These are phyloP conservation scores for Amauroascus verrucosus DNA, from an alignment of 2,329 filamentous ascomycete species.

Conservation along the genomic window DNA sequence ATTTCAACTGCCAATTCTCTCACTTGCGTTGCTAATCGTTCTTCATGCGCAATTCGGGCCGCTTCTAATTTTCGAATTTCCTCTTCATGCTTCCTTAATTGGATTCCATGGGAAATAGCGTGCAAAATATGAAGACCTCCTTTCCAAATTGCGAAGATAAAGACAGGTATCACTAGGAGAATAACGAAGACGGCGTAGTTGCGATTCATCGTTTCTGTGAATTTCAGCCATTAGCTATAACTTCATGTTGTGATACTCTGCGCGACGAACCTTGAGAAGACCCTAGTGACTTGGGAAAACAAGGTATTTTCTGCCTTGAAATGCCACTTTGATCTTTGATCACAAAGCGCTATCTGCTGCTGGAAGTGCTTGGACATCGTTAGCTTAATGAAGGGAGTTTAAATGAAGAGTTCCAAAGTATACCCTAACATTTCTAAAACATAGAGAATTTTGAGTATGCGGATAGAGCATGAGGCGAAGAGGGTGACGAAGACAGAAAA, in stretches of 20 bases:
- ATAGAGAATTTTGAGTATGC: too few relatives aligned
- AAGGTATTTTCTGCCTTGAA: not conserved
- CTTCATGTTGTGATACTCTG: not conserved
- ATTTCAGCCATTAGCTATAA: not conserved
- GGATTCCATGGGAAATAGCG: slow-evolving; percentile 7
- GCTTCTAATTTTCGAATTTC: slow-evolving; percentile 19
- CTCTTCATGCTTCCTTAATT: slow-evolving; percentile 16
- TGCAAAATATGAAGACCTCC: slow-evolving; percentile 17
- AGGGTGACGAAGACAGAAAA: not conserved
- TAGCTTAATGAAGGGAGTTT: not conserved
- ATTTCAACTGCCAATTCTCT: not conserved
- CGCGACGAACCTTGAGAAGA: not conserved
- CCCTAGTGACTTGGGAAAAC: not conserved
- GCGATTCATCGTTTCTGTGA: slow-evolving; percentile 17
- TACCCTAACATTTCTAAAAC: not conserved
- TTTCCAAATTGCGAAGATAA: slow-evolving; percentile 19
- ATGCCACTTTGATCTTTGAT: too few relatives aligned
- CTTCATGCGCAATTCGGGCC: slow-evolving; percentile 5
- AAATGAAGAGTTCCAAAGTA: not conserved
- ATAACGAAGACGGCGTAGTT: slow-evolving; percentile 21
- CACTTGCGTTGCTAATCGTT: not conserved
- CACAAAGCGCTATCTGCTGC: not conserved
- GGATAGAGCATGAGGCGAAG: too few relatives aligned
- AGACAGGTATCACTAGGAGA: slow-evolving; percentile 20
- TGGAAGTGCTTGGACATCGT: not conserved